These are phyloP conservation scores for Phoma sp. DNA, from an alignment of 2,329 filamentous ascomycete species.

Conservation along the genomic window DNA sequence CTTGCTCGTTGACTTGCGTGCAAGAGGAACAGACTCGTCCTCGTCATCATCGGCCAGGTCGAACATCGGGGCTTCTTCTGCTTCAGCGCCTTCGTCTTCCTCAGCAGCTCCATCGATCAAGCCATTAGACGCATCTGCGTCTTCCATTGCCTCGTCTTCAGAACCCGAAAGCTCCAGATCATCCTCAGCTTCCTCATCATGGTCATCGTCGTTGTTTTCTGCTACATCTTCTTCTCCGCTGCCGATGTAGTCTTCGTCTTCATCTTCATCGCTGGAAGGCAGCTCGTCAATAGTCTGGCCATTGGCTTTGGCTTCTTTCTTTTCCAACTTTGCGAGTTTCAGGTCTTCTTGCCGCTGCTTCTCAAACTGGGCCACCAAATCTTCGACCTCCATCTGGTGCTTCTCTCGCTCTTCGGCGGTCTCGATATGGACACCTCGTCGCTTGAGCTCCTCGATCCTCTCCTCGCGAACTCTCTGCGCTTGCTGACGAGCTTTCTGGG, in stretches of 20 bases:
- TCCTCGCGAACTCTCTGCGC: conserved; percentile 78
- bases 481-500: conserved; percentile 77
- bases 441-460: conserved; percentile 75
- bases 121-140: neutral
- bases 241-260: conserved; percentile 57
- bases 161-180: conserved; percentile 37
- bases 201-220: conserved; percentile 46
- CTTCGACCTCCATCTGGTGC: conserved; percentile 82
- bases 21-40: conserved; percentile 55
- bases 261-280: conserved; percentile 62
- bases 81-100: conserved; percentile 35
- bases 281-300: conserved; percentile 51
- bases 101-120: conserved; percentile 51
- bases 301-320: conserved; percentile 71
- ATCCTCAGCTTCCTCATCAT: conserved; percentile 38
- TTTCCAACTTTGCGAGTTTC: conserved; percentile 78
- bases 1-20: conserved; percentile 57
- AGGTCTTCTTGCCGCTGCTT: conserved; percentile 82
- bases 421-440: conserved; percentile 80
- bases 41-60: conserved; percentile 47
- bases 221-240: conserved; percentile 55
- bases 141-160: conserved; percentile 36
- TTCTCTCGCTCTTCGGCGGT: conserved; percentile 85
- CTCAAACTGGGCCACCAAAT: conserved; percentile 71
- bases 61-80: conserved; percentile 27